Evolutionary conservation across 805 yeast species (phyloP).

Genomic region (Wickerhamomyces chambardii): DNA sequence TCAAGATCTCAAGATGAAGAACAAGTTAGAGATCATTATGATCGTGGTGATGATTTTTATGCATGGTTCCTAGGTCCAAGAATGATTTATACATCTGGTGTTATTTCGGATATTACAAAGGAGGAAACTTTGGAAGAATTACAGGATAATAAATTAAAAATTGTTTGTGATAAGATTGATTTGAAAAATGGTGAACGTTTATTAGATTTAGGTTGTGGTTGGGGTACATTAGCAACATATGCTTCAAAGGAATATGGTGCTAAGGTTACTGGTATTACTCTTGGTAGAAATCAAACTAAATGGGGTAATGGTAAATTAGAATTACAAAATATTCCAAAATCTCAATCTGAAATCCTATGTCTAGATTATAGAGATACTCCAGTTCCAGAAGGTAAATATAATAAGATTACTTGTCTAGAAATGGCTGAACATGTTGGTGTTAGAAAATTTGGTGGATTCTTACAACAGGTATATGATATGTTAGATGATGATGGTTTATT

Average conservation of each 20-base stretch:
- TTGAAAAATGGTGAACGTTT: conserved; percentile 63
- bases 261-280: conserved; percentile 78
- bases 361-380: conserved; percentile 91
- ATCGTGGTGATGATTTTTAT: conserved; percentile 94
- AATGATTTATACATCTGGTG: conserved; percentile 89
- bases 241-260: conserved; percentile 83
- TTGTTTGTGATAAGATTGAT: conserved; percentile 81
- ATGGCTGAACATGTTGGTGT: conserved; percentile 97
- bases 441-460: conserved; percentile 67
- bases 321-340: conserved; percentile 55
- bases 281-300: conserved; percentile 85
- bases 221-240: conserved; percentile 89
- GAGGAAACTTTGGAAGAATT: conserved; percentile 72
- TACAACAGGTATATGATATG: conserved; percentile 76
- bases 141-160: conserved; percentile 84
- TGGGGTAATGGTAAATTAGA: conserved; percentile 73
- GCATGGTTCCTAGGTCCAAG: conserved; percentile 91
- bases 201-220: conserved; percentile 89
- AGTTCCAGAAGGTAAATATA: conserved; percentile 55
- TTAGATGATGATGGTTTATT: conserved; percentile 89
- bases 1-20: conserved; percentile 93
- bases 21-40: conserved; percentile 92
- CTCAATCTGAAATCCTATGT: conserved; percentile 75
- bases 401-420: conserved; percentile 85
- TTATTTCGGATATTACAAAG: conserved; percentile 57